Conservation (phyloP, 495 filamentous ascomycete species). For the Pyrenopolyporus hunteri region DNA sequence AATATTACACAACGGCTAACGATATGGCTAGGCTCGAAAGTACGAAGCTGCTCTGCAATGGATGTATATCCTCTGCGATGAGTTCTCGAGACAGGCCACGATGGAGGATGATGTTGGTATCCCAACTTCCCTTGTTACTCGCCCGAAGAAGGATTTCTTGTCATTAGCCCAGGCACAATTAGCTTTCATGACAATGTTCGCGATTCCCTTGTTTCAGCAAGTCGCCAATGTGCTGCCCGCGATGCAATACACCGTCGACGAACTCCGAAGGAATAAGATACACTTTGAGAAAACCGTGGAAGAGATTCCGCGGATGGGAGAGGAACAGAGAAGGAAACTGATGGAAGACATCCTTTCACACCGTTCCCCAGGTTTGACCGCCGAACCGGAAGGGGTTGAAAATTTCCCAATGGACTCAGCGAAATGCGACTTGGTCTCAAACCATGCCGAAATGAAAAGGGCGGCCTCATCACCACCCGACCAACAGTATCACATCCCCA, state of each 20-base stretch:
- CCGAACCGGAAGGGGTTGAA: slow-evolving; percentile 35
- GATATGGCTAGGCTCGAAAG: slow-evolving; percentile 68
- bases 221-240: slow-evolving; percentile 82
- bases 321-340: slow-evolving; percentile 28
- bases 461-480: slow-evolving; percentile 26
- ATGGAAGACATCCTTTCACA: slow-evolving; percentile 48
- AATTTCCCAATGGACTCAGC: slow-evolving; percentile 17
- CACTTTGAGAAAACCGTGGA: slow-evolving; percentile 72
- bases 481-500: slow-evolving; percentile 26
- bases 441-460: slow-evolving; percentile 32
- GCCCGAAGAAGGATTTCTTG: slow-evolving; percentile 80
- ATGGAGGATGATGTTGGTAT: slow-evolving; percentile 92
- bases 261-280: slow-evolving; percentile 74
- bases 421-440: slow-evolving; percentile 25
- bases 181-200: slow-evolving; percentile 95
- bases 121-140: slow-evolving; percentile 81
- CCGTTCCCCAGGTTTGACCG: slow-evolving; percentile 48
- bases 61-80: slow-evolving; percentile 90
- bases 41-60: slow-evolving; percentile 82
- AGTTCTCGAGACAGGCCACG: slow-evolving; percentile 88
- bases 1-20: slow-evolving; percentile 40
- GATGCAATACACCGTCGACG: slow-evolving; percentile 80
- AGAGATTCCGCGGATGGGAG: slow-evolving; percentile 46
- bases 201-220: slow-evolving; percentile 84
- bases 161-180: slow-evolving; percentile 89